Conservation (phyloP, 2,329 filamentous ascomycete genomes). For the Fusarium burgessii region DNA sequence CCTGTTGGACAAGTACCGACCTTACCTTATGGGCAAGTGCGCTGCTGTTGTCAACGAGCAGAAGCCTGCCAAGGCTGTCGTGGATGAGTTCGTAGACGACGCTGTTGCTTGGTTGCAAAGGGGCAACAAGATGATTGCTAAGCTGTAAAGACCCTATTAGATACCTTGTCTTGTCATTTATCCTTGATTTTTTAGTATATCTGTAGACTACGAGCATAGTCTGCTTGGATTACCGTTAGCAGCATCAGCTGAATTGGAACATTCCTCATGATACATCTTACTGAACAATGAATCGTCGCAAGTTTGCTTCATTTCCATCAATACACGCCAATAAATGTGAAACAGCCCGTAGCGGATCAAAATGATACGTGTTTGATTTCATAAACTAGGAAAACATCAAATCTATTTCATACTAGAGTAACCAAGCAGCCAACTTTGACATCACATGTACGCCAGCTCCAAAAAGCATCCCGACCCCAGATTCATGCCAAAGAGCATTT, state of each 20-base stretch:
- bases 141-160: conserved; percentile 66
- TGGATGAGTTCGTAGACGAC: conserved; percentile 92
- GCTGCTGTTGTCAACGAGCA: conserved; percentile 93
- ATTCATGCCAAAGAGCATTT: conserved; percentile 39
- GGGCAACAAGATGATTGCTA: conserved; percentile 76
- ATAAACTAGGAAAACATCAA: conserved; percentile 38
- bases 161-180: conserved; percentile 20
- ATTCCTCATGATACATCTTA: not conserved
- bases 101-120: conserved; percentile 78
- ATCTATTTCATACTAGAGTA: conserved; percentile 52
- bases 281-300: not conserved
- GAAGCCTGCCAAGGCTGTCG: conserved; percentile 89
- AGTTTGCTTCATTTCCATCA: not conserved
- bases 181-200: conserved; percentile 28
- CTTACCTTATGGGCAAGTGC: conserved; percentile 96
- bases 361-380: conserved; percentile 9
- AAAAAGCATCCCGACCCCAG: conserved; percentile 43
- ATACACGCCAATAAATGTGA: not conserved
- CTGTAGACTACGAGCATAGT: conserved; percentile 44
- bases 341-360: not conserved
- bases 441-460: conserved; percentile 50
- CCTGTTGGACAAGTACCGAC: conserved; percentile 88
- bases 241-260: conserved; percentile 5
- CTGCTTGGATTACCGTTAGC: conserved; percentile 11
- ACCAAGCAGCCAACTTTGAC: conserved; percentile 48